Base-by-base conservation (phyloP, 2,329 filamentous ascomycete genomes). In the Aspergillus luchuensis region DNA sequence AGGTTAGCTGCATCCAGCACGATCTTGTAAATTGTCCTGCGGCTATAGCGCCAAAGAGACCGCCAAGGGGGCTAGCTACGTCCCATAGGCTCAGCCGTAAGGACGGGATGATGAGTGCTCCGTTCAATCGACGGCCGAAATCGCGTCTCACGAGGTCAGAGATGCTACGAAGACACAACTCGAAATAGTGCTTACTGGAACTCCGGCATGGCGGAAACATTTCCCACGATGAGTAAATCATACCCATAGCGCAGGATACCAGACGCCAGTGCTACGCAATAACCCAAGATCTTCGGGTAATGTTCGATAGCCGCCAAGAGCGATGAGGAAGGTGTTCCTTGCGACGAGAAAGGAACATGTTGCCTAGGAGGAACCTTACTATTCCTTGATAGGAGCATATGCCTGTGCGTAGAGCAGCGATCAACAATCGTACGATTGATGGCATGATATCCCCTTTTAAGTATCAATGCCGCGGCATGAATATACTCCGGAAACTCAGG, bases 71-170 rank as follows among this genome's bases (percentile, higher is more conserved):
- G 23, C 73, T 73, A 6, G 76, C 70, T 21, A 77, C 76, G 47
- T 75, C 77, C 80, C 80, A 82, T 13, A 82, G 69, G 0, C 78
- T 75, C 7, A 82, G 70, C 80, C 80, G 82, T 19, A 75, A 67
- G 1, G 78, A 78, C 0, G 80, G 79, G 19, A 79, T 73, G 41
- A 76, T 80, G 43, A 72, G 57, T n/a, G 64, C 67, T 11, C 73
- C 59, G 41, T 72, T 69, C 2, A 65, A 62, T 19, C 68, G 64
- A 47, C 77, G 64, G 13, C 66, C 77, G 56, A 75, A 80, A 51
- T 78, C 61, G 21, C 53, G 63, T 45, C 73, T 56, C 38, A 17
- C 4, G 15, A 17, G 13, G 17, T 8, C 7, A 43, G 28, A 33
- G 8, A 30, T 19, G 17, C 38, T 6, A 25, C 25, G 25, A 15